Evolutionary conservation across 1,284 basidiomycete genomes (phyloP), one percentile per base, ranked within the genome.

Genomic region (Chondrostereum purpureum): DNA sequence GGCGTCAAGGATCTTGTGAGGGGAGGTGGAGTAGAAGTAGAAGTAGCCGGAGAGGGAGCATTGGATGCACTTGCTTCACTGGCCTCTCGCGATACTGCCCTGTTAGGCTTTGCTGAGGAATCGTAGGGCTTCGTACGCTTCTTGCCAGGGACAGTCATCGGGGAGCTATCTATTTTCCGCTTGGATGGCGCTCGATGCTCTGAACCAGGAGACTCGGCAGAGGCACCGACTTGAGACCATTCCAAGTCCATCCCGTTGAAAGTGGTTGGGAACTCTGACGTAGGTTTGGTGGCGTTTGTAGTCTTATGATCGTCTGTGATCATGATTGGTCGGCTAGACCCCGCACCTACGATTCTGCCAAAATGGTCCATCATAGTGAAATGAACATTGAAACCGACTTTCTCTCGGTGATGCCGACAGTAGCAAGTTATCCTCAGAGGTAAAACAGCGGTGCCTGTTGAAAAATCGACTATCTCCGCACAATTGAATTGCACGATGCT

Each of bases 271-370:
- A 37, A 31, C 45, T 43, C 27, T 22, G 31, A 19, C 44, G 47
- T 20, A 23, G 39, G 18, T 21, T 58, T 48, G 24, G 45, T 34
- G 23, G 63, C 71, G 53, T 66, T 56, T 4, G 76, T 81, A 27
- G 91, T 92, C 69, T 97, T 97, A 69, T 97, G 94, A 63, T 99
- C 96, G 66, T 99, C 96, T 2, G 95, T 99, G 56, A 99, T 99
- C 85, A 99, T 95, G 58, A 99, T 95, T 2, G 95, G 92, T 21
- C 85, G 83, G 2, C 92, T 92, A 39, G 76, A 79, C 2, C 92
- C 91, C 8, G 79, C 78, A 8, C 92, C 95, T 44, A 99, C 79
- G 41, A 93, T 66, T 19, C 87, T 78, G 5, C 92, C 93, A 27
- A 70, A 73, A 56, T 83, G 72, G 53, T 97, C 90, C 56, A 85